Base-by-base conservation (phyloP, 1,284 basidiomycete genomes). In the Cutaneotrichosporon dermatis region DNA sequence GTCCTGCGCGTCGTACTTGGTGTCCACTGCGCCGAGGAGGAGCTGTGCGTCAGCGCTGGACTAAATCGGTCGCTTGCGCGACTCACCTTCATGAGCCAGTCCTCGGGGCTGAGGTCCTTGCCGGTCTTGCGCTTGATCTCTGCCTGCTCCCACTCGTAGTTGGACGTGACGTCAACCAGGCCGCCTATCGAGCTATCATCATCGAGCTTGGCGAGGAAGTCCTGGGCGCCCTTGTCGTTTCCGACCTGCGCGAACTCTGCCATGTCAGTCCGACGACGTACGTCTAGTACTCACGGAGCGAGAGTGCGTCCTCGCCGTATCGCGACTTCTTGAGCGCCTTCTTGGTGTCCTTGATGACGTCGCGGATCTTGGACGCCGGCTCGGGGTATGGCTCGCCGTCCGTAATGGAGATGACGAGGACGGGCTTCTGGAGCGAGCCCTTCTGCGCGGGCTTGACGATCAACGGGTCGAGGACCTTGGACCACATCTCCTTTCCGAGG, bases 381-480 rank as follows among this genome's bases (percentile, higher is more conserved):
- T 61, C 60, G 44, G 53, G 53, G 34, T 61, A 49, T 7, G 60
- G 60, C 44, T 51, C 60, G 15, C 60, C 60, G 61, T 79, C 78
- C 4, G 78, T 79, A 61, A 79, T 73, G 40, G 65, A 64, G 57
- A 81, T 75, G 61, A 80, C 66, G 11, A 81, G 60, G 9, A 80
- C 66, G 3, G 80, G 80, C 68, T 81, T 81, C 56, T 76, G 68
- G 6, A 81, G 69, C 40, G 61, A 49, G 45, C 69, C 66, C 25
- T 61, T 44, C 15, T 73, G 66, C 6, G 76, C 78, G 2, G 79
- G 79, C 35, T 71, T 75, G 16, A 79, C 66, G 2, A 80, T 69
- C 12, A 79, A 64, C 25, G 80, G 80, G 61, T 79, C 73, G 16
- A 81, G 69, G 60, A 81, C 69, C 69, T 81, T 78, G 13, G 72